Evolutionary conservation across 345 rosid genomes (phyloP), one percentile per base, ranked within the genome.

Genomic region (Hibiscus tridactylites): DNA sequence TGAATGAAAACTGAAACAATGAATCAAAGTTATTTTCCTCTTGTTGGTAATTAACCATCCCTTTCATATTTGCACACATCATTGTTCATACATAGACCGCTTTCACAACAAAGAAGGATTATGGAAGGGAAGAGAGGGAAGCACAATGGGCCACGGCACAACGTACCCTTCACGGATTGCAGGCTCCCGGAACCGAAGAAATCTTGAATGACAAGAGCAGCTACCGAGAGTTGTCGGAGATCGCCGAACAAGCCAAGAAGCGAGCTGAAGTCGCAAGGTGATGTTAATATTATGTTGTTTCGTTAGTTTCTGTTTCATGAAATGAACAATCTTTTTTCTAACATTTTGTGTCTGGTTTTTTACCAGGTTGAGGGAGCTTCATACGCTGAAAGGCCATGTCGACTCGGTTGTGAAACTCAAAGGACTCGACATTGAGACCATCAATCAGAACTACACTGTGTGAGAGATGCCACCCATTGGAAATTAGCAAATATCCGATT

Each of bases 351-450:
- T 57, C 29, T 24, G 61, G 31, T 57, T 57, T 46, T 9, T 47
- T 57, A 57, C 61, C 16, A 57, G 61, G 62, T 58, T 58, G 62
- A 58, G 62, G 62, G 62, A 58, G 35, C 62, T 58, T 58, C 62
- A 58, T 12, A 58, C 62, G 6, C 33, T 58, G 35, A 58, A 58
- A 58, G 62, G 62, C 15, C 62, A 58, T 58, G 62, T 58, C 12
- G 62, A 58, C 16, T 58, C 61, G 1, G 61, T 58, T 10, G 61
- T 58, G 61, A 58, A 58, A 58, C 61, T 58, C 16, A 58, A 58
- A 58, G 61, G 61, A 24, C 61, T 58, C 5, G 61, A 58, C 61
- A 58, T 58, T 24, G 61, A 58, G 16, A 58, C 61, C 61, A 58
- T 58, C 61, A 24, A 58, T 10, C 61, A 58, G 12, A 24, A 58